Conservation (phyloP, 75 land plant genomes). For the Isoetes taiwanensis region DNA sequence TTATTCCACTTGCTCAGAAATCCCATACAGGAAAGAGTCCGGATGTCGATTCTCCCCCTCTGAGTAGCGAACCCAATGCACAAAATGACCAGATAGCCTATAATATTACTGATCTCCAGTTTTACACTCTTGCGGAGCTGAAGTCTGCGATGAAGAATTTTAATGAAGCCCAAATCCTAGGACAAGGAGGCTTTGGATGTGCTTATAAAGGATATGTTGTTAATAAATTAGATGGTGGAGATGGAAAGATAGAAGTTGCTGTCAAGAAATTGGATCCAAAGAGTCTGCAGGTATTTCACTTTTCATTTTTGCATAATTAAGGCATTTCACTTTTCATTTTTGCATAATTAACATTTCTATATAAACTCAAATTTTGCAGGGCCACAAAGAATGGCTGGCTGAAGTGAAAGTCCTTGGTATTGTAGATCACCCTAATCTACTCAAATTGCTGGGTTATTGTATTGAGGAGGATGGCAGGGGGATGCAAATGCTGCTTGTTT, state of each 20-base stretch:
- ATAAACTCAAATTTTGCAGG: too few relatives aligned
- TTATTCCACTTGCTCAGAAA: too few relatives aligned
- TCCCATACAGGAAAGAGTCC: too few relatives aligned
- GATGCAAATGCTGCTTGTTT: constrained; percentile 1
- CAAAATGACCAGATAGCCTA: too few relatives aligned
- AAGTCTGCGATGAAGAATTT: constrained; percentile 47
- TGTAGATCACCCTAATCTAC: neutral
- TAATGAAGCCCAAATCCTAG: constrained; percentile 37
- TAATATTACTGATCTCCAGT: too few relatives aligned
- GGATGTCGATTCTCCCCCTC: too few relatives aligned
- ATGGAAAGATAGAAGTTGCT: constrained; percentile 39
- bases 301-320: neutral
- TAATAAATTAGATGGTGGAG: too few relatives aligned
- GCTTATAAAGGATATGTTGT: constrained; percentile 30
- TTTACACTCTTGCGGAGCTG: constrained; percentile 36
- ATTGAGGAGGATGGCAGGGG: neutral
- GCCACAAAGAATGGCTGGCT: constrained; percentile 2
- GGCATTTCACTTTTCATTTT: too few relatives aligned
- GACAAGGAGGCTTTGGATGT: constrained; percentile 74
- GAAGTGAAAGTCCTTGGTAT: neutral
- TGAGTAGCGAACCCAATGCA: too few relatives aligned
- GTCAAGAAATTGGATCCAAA: constrained; percentile 54
- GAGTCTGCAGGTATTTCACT: constrained; percentile 44
- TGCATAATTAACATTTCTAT: too few relatives aligned
- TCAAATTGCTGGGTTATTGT: neutral